These are phyloP conservation scores for Clarireedia homoeocarpa DNA, from an alignment of 2,329 filamentous ascomycete species.

Conservation along the genomic window DNA sequence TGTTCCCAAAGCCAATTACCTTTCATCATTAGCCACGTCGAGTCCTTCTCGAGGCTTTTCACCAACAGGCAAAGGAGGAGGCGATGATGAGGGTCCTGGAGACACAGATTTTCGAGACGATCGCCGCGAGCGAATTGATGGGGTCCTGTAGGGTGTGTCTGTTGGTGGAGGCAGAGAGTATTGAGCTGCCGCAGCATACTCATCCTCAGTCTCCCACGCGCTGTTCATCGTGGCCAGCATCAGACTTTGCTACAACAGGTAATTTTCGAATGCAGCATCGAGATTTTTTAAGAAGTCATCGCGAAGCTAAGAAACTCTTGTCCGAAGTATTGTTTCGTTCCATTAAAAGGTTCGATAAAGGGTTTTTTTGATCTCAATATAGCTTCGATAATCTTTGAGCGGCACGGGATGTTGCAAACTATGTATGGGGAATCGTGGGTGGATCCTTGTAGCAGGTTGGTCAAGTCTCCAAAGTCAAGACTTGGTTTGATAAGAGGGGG, in stretches of 20 bases:
- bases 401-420: neutral
- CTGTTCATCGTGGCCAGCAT: slow-evolving; percentile 35
- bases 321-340: neutral
- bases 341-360: neutral
- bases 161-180: slow-evolving; percentile 61
- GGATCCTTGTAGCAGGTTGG: no score
- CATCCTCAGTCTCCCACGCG: slow-evolving; percentile 56
- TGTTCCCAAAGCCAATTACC: slow-evolving; percentile 11
- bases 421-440: neutral
- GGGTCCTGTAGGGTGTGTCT: slow-evolving; percentile 64
- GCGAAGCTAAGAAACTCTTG: neutral
- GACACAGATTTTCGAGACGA: slow-evolving; percentile 57
- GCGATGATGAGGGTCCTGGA: slow-evolving; percentile 55
- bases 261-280: neutral
- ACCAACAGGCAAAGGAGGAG: slow-evolving; percentile 43
- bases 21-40: slow-evolving; percentile 58
- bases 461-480: no score
- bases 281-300: neutral
- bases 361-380: neutral
- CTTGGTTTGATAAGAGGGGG: neutral
- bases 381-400: neutral
- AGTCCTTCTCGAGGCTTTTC: slow-evolving; percentile 43
- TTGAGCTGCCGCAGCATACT: slow-evolving; percentile 47
- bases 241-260: neutral
- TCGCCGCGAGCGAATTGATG: slow-evolving; percentile 38